Evolutionary conservation across 345 rosid genomes (phyloP).

Genomic region (Heritiera fomes): DNA sequence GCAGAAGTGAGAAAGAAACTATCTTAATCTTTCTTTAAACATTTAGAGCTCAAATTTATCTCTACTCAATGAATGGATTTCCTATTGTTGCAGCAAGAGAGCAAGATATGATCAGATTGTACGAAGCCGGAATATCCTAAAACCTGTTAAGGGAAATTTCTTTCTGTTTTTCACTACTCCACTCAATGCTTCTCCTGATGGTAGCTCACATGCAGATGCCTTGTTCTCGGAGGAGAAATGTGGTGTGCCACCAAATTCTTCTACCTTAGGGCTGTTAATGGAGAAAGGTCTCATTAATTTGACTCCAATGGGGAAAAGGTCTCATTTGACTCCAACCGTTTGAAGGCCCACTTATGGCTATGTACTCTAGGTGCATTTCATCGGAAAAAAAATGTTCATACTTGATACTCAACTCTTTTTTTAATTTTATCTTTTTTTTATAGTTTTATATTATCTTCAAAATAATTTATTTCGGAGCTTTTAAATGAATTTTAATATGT

Average conservation of each 20-base stretch:
- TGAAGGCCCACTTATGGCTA: no score
- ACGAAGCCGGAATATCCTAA: constrained; percentile 41
- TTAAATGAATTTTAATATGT: no score
- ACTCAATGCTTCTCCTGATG: constrained; percentile 53
- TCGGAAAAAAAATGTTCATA: no score
- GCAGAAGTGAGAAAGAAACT: constrained; percentile 52
- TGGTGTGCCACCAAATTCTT: constrained; percentile 64
- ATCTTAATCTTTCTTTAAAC: not conserved
- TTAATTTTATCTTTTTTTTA: no score
- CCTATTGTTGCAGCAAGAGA: constrained; percentile 38
- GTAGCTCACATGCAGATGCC: constrained; percentile 74
- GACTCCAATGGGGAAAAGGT: constrained; percentile 24
- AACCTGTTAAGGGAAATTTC: constrained; percentile 74
- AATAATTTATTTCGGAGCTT: no score
- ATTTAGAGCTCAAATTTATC: not conserved
- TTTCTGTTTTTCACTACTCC: constrained; percentile 64
- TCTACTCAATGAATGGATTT: not conserved
- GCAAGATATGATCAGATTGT: constrained; percentile 57
- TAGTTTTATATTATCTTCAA: no score
- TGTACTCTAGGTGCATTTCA: no score
- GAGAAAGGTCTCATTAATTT: constrained; percentile 14
- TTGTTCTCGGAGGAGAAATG: constrained; percentile 64
- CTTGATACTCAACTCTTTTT: no score
- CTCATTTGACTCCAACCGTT: no score
- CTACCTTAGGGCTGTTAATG: constrained; percentile 37